These are phyloP conservation scores for Starmerella bombicola DNA, from an alignment of 805 yeast species.

Conservation along the genomic window DNA sequence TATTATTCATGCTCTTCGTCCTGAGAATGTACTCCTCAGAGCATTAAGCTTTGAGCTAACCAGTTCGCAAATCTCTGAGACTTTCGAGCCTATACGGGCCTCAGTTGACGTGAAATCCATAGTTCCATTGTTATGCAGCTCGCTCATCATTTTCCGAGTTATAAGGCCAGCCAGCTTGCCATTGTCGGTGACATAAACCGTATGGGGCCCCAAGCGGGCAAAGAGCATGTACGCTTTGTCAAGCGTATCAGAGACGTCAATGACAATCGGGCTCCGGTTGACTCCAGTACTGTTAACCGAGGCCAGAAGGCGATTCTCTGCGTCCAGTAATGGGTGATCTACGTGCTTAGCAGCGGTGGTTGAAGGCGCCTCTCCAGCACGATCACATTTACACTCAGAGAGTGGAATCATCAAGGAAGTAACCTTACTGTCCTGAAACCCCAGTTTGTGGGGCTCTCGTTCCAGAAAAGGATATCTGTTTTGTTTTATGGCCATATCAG, in stretches of 20 bases:
- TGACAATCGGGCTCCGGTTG: slow-evolving; percentile 44
- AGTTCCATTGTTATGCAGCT: slow-evolving; percentile 20
- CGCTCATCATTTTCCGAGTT: slow-evolving; percentile 70
- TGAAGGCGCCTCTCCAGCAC: slow-evolving; percentile 9
- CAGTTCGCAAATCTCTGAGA: background rate
- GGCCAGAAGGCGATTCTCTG: slow-evolving; percentile 26
- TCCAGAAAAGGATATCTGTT: slow-evolving; percentile 80
- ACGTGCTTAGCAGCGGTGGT: background rate
- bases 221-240: slow-evolving; percentile 57
- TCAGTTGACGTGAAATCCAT: slow-evolving; percentile 5
- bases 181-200: slow-evolving; percentile 50
- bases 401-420: slow-evolving; percentile 45
- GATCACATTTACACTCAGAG: slow-evolving; percentile 16
- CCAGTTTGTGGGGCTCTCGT: slow-evolving; percentile 42
- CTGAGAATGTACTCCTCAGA: no score
- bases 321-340: slow-evolving; percentile 32
- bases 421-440: background rate
- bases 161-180: slow-evolving; percentile 59
- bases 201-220: slow-evolving; percentile 65
- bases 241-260: slow-evolving; percentile 42
- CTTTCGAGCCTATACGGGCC: slow-evolving; percentile 1
- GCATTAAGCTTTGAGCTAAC: background rate
- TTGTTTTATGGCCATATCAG: slow-evolving; percentile 83
- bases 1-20: no score
- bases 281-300: slow-evolving; percentile 16